These are phyloP conservation scores for Sclerotinia minor DNA, from an alignment of 2,329 filamentous ascomycete genomes.

Conservation along the genomic window DNA sequence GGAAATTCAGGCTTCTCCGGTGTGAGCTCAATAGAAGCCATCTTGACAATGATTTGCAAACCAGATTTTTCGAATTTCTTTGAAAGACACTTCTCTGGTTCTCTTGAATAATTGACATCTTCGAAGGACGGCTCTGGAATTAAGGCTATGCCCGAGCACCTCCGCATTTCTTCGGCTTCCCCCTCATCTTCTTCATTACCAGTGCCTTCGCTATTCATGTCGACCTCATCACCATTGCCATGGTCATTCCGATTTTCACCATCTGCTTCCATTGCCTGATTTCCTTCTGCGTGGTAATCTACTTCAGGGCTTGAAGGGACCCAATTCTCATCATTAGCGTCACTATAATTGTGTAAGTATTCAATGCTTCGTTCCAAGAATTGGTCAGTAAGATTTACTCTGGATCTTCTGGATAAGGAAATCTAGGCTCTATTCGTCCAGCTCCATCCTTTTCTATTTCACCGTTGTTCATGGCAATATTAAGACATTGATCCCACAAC, in stretches of 20 bases:
- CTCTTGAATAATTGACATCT: not conserved
- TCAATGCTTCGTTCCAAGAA: constrained; percentile 6
- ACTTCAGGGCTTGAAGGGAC: constrained; percentile 30
- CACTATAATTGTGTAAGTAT: constrained; percentile 30
- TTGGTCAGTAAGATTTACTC: constrained; percentile 20
- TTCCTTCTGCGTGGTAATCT: constrained; percentile 38
- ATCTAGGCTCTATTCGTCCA: not conserved
- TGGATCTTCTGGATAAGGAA: not conserved
- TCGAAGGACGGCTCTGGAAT: not conserved
- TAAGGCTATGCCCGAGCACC: not conserved
- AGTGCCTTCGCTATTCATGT: constrained; percentile 25
- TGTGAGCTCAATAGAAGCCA: constrained; percentile 59
- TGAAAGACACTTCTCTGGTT: constrained; percentile 14
- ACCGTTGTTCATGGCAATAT: not conserved
- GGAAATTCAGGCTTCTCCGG: constrained; percentile 54
- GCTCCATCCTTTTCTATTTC: not conserved
- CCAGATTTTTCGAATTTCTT: constrained; percentile 38
- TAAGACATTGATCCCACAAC: constrained; percentile 42
- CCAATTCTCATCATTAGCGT: not conserved
- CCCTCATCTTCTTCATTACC: constrained; percentile 20
- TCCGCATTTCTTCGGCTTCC: not conserved
- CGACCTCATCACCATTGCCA: constrained; percentile 23
- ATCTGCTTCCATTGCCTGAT: not conserved
- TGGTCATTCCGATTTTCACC: too few species aligned
- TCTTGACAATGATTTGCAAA: constrained; percentile 64